These are phyloP conservation scores for slime mould (Dictyostelium discoideum) DNA, from an alignment of 78 protist genomes.

Conservation along the genomic window dicty_2.7 NC_007088.5:7896001-7896500, in stretches of 20 bases:
- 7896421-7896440: not conserved
- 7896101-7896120: constrained; percentile 86
- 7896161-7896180: constrained; percentile 90
- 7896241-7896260: constrained; percentile 14
- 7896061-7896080: constrained; percentile 89
- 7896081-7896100: constrained; percentile 70
- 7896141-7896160: constrained; percentile 88
- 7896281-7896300: not conserved
- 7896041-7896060: constrained; percentile 93
- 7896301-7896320: not conserved
- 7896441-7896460: too few relatives aligned
- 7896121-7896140: constrained; percentile 87
- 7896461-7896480: too few relatives aligned
- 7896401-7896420: not conserved
- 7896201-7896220: constrained; percentile 90
- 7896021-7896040: constrained; percentile 94
- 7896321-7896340: not conserved
- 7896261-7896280: not conserved
- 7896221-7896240: constrained; percentile 78
- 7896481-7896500: not conserved
- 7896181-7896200: constrained; percentile 89
- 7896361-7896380: not conserved
- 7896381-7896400: not conserved
- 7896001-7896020: constrained; percentile 94
- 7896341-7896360: too few relatives aligned